Base-by-base conservation (phyloP, 1,284 basidiomycete species). In the Ceratobasidium theobromae region DNA sequence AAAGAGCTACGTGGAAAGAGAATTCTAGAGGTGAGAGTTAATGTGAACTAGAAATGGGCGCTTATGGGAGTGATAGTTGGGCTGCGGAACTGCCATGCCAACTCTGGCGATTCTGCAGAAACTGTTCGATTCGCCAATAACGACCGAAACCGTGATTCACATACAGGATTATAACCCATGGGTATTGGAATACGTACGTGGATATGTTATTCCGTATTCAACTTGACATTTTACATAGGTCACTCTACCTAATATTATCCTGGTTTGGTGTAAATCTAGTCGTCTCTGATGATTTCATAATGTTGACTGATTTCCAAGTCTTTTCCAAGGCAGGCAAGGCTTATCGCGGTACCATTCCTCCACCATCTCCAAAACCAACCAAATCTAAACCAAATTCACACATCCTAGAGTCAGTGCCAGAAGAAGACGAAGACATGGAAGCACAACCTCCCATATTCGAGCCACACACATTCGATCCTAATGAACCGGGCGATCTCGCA, bases 121-220 rank as follows among this genome's bases (percentile, higher is more conserved):
- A 32, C 73, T 95, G 4, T 84, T 96, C 2, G 43, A 73, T 72
- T 40, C 71, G 67, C 18, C 52, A 30, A 46, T 18, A 23, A n/a
- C 25, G 53, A 12, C 68, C 54, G 76, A 76, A 48, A 87, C 86
- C 0, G 77, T 82, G 3, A 73, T 98, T n/a, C 88, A 94, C 72
- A 77, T 98, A 2, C 95, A 98, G 80, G 96, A 99, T 76, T 99
- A 95, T 79, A 99, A 98, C 73, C 76, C 79, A 0, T 85, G 90
- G 14, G 93, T 95, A 1, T 77, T 98, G 0, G 83, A 88, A 53
- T 84, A 96, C 1, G 88, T 93, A 30, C 51, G 73, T 69, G 28
- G 23, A 12, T 27, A 14, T 8, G 16, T 27, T 8, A 35, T 30
- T 53, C 11, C 32, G 12, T 28, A 27, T 45, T 53, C 9, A 38